Evolutionary conservation across 805 yeast genomes (phyloP).

Genomic region (Scheffersomyces spartinae): DNA sequence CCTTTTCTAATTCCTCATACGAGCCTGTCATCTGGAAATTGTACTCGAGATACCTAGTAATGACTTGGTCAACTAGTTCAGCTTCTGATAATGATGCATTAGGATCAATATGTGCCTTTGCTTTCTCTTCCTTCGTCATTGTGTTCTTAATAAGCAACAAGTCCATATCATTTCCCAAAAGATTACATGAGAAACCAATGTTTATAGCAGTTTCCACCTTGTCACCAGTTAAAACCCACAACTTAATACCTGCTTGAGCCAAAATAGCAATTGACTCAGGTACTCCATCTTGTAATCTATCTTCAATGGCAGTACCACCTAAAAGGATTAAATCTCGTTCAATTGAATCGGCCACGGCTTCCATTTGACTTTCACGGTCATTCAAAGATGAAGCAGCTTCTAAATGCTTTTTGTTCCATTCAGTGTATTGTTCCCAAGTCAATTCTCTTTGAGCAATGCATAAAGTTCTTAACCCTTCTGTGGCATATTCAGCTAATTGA

Average conservation of each 20-base stretch:
- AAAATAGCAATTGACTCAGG: slow-evolving; percentile 67
- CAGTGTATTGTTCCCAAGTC: slow-evolving; percentile 46
- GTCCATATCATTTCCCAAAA: slow-evolving; percentile 68
- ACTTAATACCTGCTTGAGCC: slow-evolving; percentile 67
- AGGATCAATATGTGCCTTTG: slow-evolving; percentile 9
- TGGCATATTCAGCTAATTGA: slow-evolving; percentile 68
- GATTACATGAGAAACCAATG: slow-evolving; percentile 77
- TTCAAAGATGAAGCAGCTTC: slow-evolving; percentile 54
- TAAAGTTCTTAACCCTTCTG: slow-evolving; percentile 73
- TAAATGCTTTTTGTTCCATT: slow-evolving; percentile 54
- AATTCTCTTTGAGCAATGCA: slow-evolving; percentile 68
- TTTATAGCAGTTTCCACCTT: slow-evolving; percentile 85
- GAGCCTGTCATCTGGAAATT: slow-evolving; percentile 52
- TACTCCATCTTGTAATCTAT: slow-evolving; percentile 76
- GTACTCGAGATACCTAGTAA: slow-evolving; percentile 40
- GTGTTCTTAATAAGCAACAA: slow-evolving; percentile 42
- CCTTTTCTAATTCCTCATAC: slow-evolving; percentile 41
- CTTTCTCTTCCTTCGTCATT: slow-evolving; percentile 14
- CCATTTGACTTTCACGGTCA: slow-evolving; percentile 60
- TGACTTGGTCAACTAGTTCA: slow-evolving; percentile 33
- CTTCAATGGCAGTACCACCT: slow-evolving; percentile 86
- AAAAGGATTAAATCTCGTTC: slow-evolving; percentile 54
- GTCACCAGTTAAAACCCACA: slow-evolving; percentile 84
- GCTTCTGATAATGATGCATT: slow-evolving; percentile 13
- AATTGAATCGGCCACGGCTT: slow-evolving; percentile 60